A percentile compares a stretch with the other conserved stretches of the same genome.
Evolutionary conservation across 805 yeast species (phyloP).

Genomic region (Sugiyamaella valdiviana): DNA sequence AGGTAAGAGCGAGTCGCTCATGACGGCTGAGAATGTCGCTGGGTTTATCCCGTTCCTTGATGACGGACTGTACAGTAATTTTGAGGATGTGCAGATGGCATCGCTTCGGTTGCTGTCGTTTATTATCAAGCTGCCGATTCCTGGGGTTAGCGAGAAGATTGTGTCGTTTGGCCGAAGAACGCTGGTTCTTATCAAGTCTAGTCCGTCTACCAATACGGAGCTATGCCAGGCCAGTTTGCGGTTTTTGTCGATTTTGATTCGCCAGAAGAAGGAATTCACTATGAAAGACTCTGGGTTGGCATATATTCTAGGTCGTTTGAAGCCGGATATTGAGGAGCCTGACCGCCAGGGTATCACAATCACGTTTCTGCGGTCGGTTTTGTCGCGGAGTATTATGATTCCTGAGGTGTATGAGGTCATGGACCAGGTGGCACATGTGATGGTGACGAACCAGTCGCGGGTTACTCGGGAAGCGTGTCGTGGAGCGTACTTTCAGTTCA

Average conservation of each 20-base stretch:
- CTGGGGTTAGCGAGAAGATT: slow-evolving; percentile 38
- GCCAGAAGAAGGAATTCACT: slow-evolving; percentile 59
- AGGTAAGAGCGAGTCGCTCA: slow-evolving; percentile 52
- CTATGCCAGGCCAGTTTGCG: slow-evolving; percentile 74
- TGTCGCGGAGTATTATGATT: slow-evolving; percentile 63
- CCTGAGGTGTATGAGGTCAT: slow-evolving; percentile 89
- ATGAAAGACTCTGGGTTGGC: slow-evolving; percentile 67
- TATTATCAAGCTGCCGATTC: slow-evolving; percentile 56
- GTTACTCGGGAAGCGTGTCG: slow-evolving; percentile 82
- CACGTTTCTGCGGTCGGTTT: slow-evolving; percentile 71
- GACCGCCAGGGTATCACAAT: slow-evolving; percentile 83
- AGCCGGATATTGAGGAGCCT: slow-evolving; percentile 88
- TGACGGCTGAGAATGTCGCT: slow-evolving; percentile 53
- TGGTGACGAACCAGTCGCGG: slow-evolving; percentile 83
- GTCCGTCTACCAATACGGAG: slow-evolving; percentile 72
- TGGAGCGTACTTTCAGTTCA: slow-evolving; percentile 71
- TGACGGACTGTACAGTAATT: slow-evolving; percentile 52
- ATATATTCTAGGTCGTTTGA: slow-evolving; percentile 62
- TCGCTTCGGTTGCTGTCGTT: slow-evolving; percentile 57
- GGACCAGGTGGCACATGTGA: slow-evolving; percentile 71
- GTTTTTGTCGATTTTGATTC: slow-evolving; percentile 63
- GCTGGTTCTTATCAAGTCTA: slow-evolving; percentile 56
- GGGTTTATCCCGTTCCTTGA: slow-evolving; percentile 74
- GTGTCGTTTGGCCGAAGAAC: slow-evolving; percentile 27
- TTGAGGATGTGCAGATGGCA: slow-evolving; percentile 71